Conservation (phyloP, 2,329 filamentous ascomycete species). For the Shiraia bambusicola region DNA sequence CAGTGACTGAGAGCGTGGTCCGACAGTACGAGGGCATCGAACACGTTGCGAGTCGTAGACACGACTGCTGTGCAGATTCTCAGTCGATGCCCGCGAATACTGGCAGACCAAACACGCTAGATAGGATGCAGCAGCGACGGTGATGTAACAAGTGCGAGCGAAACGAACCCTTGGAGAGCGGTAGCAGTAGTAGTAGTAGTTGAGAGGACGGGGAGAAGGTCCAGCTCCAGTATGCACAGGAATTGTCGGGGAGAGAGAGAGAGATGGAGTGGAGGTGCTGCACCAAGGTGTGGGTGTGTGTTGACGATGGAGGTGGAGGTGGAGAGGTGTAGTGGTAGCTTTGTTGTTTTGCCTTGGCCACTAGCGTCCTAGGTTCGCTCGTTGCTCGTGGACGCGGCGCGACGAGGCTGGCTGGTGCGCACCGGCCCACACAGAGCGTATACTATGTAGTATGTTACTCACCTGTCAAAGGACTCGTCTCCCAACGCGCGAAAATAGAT, state of each 20-base stretch:
- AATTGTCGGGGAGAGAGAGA: slow-evolving; percentile 19
- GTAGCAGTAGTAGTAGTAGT: slow-evolving; percentile 21
- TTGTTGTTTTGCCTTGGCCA: slow-evolving; percentile 41
- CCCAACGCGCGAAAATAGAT: slow-evolving; percentile 26
- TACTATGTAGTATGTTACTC: too few species aligned
- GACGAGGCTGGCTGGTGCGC: slow-evolving; percentile 7
- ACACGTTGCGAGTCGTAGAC: slow-evolving; percentile 19
- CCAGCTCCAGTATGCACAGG: slow-evolving; percentile 37
- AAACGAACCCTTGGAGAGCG: slow-evolving; percentile 34
- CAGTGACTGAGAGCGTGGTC: slow-evolving; percentile 20
- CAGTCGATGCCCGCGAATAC: slow-evolving; percentile 29
- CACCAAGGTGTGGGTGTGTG: slow-evolving; percentile 37
- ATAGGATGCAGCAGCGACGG: slow-evolving; percentile 35
- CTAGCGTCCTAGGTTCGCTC: slow-evolving; percentile 24
- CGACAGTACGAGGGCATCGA: slow-evolving; percentile 27
- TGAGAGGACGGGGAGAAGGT: slow-evolving; percentile 32
- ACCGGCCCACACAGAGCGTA: slow-evolving; percentile 11
- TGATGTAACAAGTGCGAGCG: slow-evolving; percentile 32
- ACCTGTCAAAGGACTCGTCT: slow-evolving; percentile 10
- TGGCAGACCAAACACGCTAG: slow-evolving; percentile 36
- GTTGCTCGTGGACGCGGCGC: slow-evolving; percentile 20
- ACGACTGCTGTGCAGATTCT: slow-evolving; percentile 25
- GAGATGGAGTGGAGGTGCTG: slow-evolving; percentile 23
- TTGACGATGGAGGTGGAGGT: slow-evolving; percentile 29
- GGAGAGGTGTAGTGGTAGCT: slow-evolving; percentile 23